Evolutionary conservation across 192 early-diverging fungal species (phyloP).

Genomic region (Coemansia sp.): DNA sequence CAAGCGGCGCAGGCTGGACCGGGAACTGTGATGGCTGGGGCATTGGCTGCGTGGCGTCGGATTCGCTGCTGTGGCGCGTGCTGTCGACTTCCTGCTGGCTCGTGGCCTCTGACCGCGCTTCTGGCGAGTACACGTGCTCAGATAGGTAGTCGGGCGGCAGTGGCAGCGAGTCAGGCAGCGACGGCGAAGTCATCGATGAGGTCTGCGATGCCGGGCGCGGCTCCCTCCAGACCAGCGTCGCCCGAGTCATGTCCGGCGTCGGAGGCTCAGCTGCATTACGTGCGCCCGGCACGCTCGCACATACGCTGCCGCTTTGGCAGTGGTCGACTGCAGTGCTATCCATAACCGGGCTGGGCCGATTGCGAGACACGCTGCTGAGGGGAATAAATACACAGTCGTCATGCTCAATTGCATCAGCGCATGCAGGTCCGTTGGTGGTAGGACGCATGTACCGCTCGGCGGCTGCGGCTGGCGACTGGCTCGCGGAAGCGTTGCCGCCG

Average conservation of each 20-base stretch:
- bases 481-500: background rate
- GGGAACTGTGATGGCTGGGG: background rate
- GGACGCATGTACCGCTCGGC: background rate
- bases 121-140: background rate
- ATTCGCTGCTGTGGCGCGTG: conserved; percentile 5
- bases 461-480: no score
- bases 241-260: conserved; percentile 4
- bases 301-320: background rate
- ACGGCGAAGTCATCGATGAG: conserved; percentile 4
- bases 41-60: background rate
- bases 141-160: background rate
- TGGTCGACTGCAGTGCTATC: background rate
- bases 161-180: conserved; percentile 9
- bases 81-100: background rate
- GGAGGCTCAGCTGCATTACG: background rate
- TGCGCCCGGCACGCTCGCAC: no score
- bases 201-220: background rate
- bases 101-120: background rate
- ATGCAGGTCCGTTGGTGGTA: background rate
- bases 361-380: conserved; percentile 1
- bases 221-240: conserved; percentile 11
- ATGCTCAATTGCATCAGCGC: background rate
- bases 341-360: background rate
- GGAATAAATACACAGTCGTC: conserved; percentile 3
- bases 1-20: background rate